Evolutionary conservation across 2,329 filamentous ascomycete genomes (phyloP).

Genomic region (Claviceps africana): DNA sequence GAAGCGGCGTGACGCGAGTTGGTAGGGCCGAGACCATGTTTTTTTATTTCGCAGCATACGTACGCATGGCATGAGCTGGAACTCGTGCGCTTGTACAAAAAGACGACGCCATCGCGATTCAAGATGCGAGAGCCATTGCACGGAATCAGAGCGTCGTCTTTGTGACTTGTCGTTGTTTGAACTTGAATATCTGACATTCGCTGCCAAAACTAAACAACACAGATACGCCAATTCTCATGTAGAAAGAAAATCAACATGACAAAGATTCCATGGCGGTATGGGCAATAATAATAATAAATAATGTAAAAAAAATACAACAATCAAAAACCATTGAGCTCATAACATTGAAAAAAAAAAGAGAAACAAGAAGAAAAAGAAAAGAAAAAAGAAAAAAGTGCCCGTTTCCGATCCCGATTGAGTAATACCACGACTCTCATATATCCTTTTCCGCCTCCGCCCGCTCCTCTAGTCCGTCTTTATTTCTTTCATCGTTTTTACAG

Average conservation of each 20-base stretch:
- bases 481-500: conserved; percentile 1
- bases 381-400: conserved; percentile 2
- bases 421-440: conserved; percentile 5
- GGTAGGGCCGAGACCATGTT: too few relatives aligned
- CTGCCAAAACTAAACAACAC: not conserved
- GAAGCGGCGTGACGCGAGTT: not conserved
- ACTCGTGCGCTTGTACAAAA: not conserved
- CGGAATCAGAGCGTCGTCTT: not conserved
- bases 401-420: conserved; percentile 1
- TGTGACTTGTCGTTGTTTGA: too few relatives aligned
- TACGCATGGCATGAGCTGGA: not conserved
- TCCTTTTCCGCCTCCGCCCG: too few relatives aligned
- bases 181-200: not conserved
- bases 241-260: not conserved
- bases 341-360: not conserved
- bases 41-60: not conserved
- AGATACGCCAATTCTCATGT: not conserved
- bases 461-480: too few relatives aligned
- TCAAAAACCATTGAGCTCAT: not conserved
- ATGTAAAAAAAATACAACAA: not conserved
- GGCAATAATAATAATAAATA: not conserved
- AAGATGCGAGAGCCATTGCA: too few relatives aligned
- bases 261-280: not conserved
- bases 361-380: not conserved
- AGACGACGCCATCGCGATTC: not conserved